Base-by-base conservation (phyloP, 164 flowering plant species). In the Piper longum region DNA sequence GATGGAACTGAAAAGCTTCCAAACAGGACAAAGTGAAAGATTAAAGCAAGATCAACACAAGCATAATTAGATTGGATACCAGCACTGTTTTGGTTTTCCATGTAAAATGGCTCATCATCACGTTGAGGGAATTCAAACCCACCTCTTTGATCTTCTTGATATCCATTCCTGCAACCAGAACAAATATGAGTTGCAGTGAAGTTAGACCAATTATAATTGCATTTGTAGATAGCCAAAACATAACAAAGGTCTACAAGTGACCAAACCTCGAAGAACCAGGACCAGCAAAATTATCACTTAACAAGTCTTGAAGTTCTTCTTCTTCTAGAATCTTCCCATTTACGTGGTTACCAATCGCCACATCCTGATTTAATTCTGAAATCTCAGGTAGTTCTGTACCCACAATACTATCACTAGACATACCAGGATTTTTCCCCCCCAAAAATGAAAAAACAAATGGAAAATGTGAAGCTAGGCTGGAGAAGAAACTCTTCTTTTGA, bases 381-480 rank as follows among this genome's bases (percentile, higher is more conserved):
- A 43, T 58, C 55, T 64, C 71, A 39, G 69, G 57, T 60, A 67
- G 65, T 66, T 63, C 62, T 55, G 11, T 43, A 67, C 48, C 57
- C 58, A 56, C 56, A 57, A 66, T 61, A 48, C 73, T 61, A 62
- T 64, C 60, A 44, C 7, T 71, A 72, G 66, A 61, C 39, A 73
- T 17, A 45, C 74, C 75, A 54, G 59, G 68, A 60, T 63, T 57
- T 19, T 68, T 62, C 69, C 74, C 74, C 64, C 82, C 67, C 43
- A 82, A 66, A 67, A 92, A 60, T 52, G 81, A 76, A 66, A 83
- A 80, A 62, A 92, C 69, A 70, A 86, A 87, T 59, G 96, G 96
- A 48, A 88, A 73, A 74, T 62, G 80, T 59, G 70, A 77, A 56
- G 81, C 91, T 66, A 92, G 70, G 70, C 79, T 76, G 45, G 96